Base-by-base conservation (phyloP, 768 basidiomycete species). In the Suillus plorans region DNA sequence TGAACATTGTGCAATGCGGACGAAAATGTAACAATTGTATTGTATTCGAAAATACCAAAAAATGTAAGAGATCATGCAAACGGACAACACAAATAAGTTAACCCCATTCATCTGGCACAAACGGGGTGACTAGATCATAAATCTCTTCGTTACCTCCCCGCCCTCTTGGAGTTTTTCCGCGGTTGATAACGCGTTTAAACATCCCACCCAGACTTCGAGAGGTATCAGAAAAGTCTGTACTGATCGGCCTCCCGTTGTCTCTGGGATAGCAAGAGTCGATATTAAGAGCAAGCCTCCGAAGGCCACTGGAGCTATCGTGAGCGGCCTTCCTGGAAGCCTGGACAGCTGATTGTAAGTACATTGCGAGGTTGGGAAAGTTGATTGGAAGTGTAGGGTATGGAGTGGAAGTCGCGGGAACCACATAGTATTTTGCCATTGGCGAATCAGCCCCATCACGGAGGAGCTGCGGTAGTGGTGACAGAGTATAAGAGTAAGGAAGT, bases 81-180 rank as follows among this genome's bases (percentile, higher is more conserved):
- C 18, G 52, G 31, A 53, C 12, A 58, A 20, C 55, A 18, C 20
- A 12, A 49, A 37, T 31, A 57, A 34, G 68, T 76, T 72, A 88
- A 63, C 89, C 88, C 85, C 85, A 90, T 68, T 91, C 89, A 64
- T 91, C 89, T 20, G 89, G 77, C 20, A 91, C 85, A 75, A 94
- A 94, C 1, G 92, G 92, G 18, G 92, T 94, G 63, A 94, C 90
- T 13, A 92, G 82, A 49, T 92, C 89, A 66, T 89, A 94, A 10
- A 87, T 89, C 64, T 93, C 91, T 68, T 91, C 90, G 71, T 94
- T 94, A 52, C 83, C 81, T 57, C 84, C 81, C 5, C 84, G 79
- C 39, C 76, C 80, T 69, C 80, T 82, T 70, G 77, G 84, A 25
- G 75, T 76, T 68, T 78, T 84, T 62, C 79, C 66, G 79, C 81